Evolutionary conservation across 2,329 filamentous ascomycete genomes (phyloP), one percentile per base, ranked within the genome.

Genomic region (Magnaporthiopsis incrustans): DNA sequence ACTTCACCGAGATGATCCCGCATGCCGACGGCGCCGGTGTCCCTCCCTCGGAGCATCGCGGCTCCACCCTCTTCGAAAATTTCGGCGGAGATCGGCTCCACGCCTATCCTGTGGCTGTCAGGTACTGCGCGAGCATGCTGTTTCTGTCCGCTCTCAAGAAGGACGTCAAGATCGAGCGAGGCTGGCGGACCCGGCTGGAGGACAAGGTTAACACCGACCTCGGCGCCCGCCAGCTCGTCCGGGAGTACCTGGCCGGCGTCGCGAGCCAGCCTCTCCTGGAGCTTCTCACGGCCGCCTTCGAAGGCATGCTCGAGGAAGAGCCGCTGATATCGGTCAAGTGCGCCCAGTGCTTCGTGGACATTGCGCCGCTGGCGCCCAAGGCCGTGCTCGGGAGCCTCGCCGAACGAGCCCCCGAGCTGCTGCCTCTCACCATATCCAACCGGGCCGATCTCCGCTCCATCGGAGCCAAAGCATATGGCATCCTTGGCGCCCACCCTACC

Each of bases 151-250:
- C 81, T 0, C 73, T 85, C 3, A 71, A 75, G 56, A 75, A 65
- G 44, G 67, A 82, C 61, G 78, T 82, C 64, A 81, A 83, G 12
- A 74, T 92, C 30, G 89, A 94, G 68, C 86, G 89, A 59, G 90
- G 94, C 67, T 98, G 95, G 95, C 89, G 92, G 72, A 82, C 88
- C 59, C 89, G 89, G 68, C 79, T 98, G 2, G 89, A 93, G 68
- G 85, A 87, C 1, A 81, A 89, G 8, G 80, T 95, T 35, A 83
- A 86, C 57, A 90, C 88, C 6, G 89, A 94, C 70, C 81, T 89
- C 65, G 77, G 81, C 59, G 85, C 86, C 14, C 83, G 91, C 57
- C 75, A 81, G 32, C 81, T 81, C 7, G 81, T 92, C 64, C 83
- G 81, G 64, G 70, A 72, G 0, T 85, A 88, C 67, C 71, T 89